Percentiles rank a stretch among this genome's conserved stretches.
These are phyloP conservation scores for Gossypium ekmanianum DNA, from an alignment of 345 rosid genomes.

Conservation along the genomic window DNA sequence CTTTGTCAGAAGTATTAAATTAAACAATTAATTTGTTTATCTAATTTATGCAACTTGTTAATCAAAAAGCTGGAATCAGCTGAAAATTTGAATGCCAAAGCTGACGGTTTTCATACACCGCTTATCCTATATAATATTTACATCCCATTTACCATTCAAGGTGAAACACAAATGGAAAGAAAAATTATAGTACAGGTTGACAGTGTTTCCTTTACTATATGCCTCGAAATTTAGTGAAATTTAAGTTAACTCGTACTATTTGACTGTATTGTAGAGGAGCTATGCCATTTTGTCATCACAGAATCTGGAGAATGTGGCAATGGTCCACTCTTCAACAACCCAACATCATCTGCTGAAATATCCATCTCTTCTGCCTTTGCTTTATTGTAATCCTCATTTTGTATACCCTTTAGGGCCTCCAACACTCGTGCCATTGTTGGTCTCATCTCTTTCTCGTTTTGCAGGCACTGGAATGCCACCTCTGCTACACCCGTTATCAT, in stretches of 20 bases:
- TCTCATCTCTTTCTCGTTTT: slow-evolving; percentile 58
- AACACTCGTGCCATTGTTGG: slow-evolving; percentile 63
- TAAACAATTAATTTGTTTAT: background rate
- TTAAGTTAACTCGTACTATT: slow-evolving; percentile 23
- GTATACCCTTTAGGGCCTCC: slow-evolving; percentile 42
- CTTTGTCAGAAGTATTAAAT: background rate
- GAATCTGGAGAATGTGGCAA: slow-evolving; percentile 42
- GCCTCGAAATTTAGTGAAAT: slow-evolving; percentile 4
- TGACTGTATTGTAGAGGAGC: slow-evolving; percentile 31
- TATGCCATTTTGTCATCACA: slow-evolving; percentile 49
- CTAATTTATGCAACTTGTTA: background rate
- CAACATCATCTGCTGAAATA: slow-evolving; percentile 33
- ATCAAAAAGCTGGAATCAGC: slow-evolving; percentile 3
- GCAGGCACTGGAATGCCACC: slow-evolving; percentile 81
- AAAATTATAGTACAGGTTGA: slow-evolving; percentile 4
- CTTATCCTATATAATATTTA: background rate
- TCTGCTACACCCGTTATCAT: slow-evolving; percentile 69
- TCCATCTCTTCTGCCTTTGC: slow-evolving; percentile 24
- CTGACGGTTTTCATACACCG: background rate
- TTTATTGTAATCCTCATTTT: slow-evolving; percentile 20
- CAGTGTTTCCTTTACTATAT: background rate
- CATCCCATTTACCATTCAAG: background rate
- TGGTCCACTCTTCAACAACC: slow-evolving; percentile 38
- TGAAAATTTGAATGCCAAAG: slow-evolving; percentile 2
- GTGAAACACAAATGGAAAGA: background rate